phyloP scores from a whole-genome alignment of 2,329 filamentous ascomycete genomes.

The Colletotrichum destructivum region DNA sequence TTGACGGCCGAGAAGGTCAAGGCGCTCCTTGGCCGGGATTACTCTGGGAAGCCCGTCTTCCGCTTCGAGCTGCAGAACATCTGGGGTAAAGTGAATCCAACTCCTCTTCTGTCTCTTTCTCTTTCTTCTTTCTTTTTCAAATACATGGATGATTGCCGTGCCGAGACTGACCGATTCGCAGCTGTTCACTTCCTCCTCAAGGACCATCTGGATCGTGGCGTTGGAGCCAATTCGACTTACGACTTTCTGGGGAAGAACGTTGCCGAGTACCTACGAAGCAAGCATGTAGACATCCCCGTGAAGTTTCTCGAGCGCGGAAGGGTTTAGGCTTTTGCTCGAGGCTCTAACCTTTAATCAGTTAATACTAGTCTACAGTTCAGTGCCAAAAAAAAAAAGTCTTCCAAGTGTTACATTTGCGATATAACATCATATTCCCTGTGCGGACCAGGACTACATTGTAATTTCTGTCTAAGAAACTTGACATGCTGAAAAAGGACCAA shows the following conservation, averaged over 20 bases:
- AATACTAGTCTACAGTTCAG: too few relatives aligned
- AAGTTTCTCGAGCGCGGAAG: too few relatives aligned
- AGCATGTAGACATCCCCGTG: slow-evolving; percentile 38
- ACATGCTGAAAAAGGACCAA: too few relatives aligned
- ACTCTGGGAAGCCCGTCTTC: slow-evolving; percentile 56
- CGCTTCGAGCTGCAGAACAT: slow-evolving; percentile 59
- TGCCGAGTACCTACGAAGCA: slow-evolving; percentile 49
- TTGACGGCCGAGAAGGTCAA: slow-evolving; percentile 57
- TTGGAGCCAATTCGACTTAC: slow-evolving; percentile 41
- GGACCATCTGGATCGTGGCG: slow-evolving; percentile 54
- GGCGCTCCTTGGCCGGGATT: slow-evolving; percentile 55
- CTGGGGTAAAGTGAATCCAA: slow-evolving; percentile 18
- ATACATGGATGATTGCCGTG: too few relatives aligned
- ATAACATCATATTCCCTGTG: too few relatives aligned
- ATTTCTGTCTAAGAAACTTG: too few relatives aligned
- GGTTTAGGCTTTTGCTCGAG: too few relatives aligned
- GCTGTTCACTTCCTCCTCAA: slow-evolving; percentile 57
- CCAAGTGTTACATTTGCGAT: too few relatives aligned
- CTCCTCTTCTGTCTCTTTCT: background rate
- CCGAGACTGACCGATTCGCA: background rate
- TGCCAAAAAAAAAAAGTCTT: too few relatives aligned
- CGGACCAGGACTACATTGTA: too few relatives aligned
- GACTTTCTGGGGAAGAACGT: slow-evolving; percentile 53
- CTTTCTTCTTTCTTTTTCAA: too few relatives aligned
- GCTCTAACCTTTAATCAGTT: too few relatives aligned